These are phyloP conservation scores for Lactarius hatsudake DNA, from an alignment of 768 basidiomycete species.

Conservation along the genomic window DNA sequence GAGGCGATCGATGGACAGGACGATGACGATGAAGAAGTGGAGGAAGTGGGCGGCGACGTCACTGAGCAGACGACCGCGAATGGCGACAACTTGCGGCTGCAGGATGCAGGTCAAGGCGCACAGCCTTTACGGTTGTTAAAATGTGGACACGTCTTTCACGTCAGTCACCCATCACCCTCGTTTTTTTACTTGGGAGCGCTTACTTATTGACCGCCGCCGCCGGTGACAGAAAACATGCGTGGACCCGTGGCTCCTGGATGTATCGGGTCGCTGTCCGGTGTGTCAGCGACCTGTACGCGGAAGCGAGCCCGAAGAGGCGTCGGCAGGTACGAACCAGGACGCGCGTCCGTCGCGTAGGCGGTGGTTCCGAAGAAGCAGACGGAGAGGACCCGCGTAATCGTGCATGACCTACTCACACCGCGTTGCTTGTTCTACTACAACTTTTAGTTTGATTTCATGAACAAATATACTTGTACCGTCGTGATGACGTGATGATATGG, in stretches of 20 bases:
- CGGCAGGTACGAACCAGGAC: slow-evolving; percentile 32
- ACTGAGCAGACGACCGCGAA: background rate
- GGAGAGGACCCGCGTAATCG: slow-evolving; percentile 10
- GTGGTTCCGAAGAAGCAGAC: slow-evolving; percentile 23
- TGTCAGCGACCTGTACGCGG: slow-evolving; percentile 76
- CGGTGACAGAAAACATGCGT: slow-evolving; percentile 71
- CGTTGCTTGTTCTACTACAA: background rate
- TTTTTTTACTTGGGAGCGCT: background rate
- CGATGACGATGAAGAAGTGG: slow-evolving; percentile 26
- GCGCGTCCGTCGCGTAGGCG: slow-evolving; percentile 27
- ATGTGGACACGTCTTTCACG: slow-evolving; percentile 91
- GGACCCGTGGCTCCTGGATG: slow-evolving; percentile 84
- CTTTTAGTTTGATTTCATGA: background rate
- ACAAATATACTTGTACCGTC: background rate
- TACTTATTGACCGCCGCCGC: slow-evolving; percentile 11
- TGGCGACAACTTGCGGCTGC: slow-evolving; percentile 47
- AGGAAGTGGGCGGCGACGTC: slow-evolving; percentile 36
- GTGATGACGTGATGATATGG: too few species aligned
- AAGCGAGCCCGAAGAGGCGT: slow-evolving; percentile 38
- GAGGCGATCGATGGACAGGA: slow-evolving; percentile 36
- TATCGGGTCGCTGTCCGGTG: slow-evolving; percentile 84
- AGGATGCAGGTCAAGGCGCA: slow-evolving; percentile 72
- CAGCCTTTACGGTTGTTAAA: slow-evolving; percentile 72
- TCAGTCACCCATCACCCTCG: slow-evolving; percentile 38
- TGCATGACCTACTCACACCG: background rate